Evolutionary conservation across 768 basidiomycete species (phyloP).

Genomic region (Tylopilus cervinicoccineus): DNA sequence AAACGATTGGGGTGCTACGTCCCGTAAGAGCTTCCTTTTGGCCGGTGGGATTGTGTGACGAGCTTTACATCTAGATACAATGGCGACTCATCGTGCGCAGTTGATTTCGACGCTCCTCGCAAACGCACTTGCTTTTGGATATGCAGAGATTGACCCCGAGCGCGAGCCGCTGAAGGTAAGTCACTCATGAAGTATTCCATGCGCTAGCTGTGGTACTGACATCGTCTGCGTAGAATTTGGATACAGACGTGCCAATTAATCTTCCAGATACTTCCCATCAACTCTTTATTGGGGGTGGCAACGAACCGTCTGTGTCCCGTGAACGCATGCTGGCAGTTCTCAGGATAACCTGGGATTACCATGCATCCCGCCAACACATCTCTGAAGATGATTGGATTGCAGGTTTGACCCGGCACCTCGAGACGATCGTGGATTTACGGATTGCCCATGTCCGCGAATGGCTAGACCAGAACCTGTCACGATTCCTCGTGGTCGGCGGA

Average conservation of each 20-base stretch:
- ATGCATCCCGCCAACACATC: constrained; percentile 17
- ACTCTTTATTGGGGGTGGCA: constrained; percentile 31
- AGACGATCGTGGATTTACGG: constrained; percentile 38
- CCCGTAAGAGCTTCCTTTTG: constrained; percentile 38
- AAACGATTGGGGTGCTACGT: constrained; percentile 63
- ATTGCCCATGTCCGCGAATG: constrained; percentile 47
- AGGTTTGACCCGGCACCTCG: constrained; percentile 37
- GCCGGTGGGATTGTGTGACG: background rate
- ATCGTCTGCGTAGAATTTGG: constrained; percentile 41
- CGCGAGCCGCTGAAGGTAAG: constrained; percentile 48
- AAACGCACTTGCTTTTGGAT: constrained; percentile 46
- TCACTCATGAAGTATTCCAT: background rate
- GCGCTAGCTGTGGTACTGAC: background rate
- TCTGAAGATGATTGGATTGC: constrained; percentile 36
- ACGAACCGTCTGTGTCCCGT: constrained; percentile 16
- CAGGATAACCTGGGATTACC: constrained; percentile 15
- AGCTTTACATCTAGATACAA: constrained; percentile 36
- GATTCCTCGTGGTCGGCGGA: constrained; percentile 36
- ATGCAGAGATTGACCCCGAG: constrained; percentile 42
- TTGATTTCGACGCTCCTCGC: constrained; percentile 39
- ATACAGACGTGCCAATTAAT: constrained; percentile 42
- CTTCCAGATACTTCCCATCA: constrained; percentile 33
- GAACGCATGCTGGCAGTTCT: constrained; percentile 13
- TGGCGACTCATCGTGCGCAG: constrained; percentile 46
- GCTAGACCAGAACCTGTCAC: constrained; percentile 45